Evolutionary conservation across 108 stramenopile genomes (phyloP), one percentile per base, ranked within the genome.

Genomic region (Epipyxis sp.): DNA sequence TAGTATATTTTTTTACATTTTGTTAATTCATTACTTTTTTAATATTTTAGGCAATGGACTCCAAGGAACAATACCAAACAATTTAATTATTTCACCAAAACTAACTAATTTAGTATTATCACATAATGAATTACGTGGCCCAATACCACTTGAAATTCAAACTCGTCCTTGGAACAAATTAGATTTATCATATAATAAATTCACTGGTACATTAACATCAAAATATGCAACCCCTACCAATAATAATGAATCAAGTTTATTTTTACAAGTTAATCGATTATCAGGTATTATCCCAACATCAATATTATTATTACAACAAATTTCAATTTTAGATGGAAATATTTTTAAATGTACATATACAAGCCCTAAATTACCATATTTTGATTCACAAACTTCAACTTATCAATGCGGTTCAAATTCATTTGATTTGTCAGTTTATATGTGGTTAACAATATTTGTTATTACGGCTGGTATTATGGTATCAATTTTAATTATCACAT

Each of bases 241-340:
- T 65, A 32, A 10, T 10, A 32, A 65, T 65, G 61, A 20, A 13
- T 6, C 27, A 16, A 13, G 10, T 37, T 25, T 65, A 6, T 65
- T 32, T 65, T 32, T 65, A 13, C 34, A 65, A 65, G 61, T 65
- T 10, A 65, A 65, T 25, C 61, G 61, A 10, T 25, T 65, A 32
- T 65, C 61, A 25, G 61, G 61, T 10, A 65, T 3, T 37, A 13
- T 65, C 13, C 61, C 61, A 35, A 6, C 61, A 10, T 32, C 30
- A 10, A 3, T 65, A 35, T 37, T 13, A 6, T 10, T 32, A 13
- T 32, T 37, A 16, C 34, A 6, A 6, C 20, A 25, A 6, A 3
- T 65, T 3, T 65, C 61, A 13, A 25, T 65, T 6, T 65, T 65
- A 65, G 61, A 65, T 65, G 61, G 61, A 32, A 65, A 65, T 25